phyloP scores from a whole-genome alignment of 176 grass and related monocot species.

The Cocos nucifera region DNA sequence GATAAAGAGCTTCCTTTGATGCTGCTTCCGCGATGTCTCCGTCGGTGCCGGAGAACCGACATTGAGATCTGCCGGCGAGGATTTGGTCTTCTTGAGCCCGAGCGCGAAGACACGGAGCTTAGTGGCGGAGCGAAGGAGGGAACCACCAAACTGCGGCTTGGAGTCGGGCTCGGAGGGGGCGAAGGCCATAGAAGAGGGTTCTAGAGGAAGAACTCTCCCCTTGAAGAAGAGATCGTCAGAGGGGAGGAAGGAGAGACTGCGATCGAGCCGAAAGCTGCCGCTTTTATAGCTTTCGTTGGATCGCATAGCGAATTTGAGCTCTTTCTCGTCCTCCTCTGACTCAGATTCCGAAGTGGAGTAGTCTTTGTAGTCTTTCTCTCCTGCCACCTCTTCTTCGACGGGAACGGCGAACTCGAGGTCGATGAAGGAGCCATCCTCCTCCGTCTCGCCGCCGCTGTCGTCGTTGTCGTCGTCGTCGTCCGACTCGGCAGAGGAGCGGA shows the following conservation, averaged over 20 bases:
- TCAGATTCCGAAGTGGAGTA: constrained; percentile 31
- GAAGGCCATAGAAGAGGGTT: constrained; percentile 3
- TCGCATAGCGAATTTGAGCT: constrained; percentile 37
- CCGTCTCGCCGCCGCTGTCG: no score
- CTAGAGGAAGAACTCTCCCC: constrained; percentile 2
- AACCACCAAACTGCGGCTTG: constrained; percentile 25
- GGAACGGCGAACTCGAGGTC: constrained; percentile 6
- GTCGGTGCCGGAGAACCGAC: not conserved
- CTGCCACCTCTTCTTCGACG: no score
- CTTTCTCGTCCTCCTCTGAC: constrained; percentile 24
- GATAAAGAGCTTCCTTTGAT: not conserved
- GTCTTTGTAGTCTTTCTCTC: no score
- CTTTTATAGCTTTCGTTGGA: constrained; percentile 25
- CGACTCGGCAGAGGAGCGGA: no score
- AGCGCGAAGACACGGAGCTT: constrained; percentile 53
- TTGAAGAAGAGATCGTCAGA: constrained; percentile 46
- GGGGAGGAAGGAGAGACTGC: constrained; percentile 14
- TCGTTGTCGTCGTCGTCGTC: no score
- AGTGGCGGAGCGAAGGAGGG: constrained; percentile 16
- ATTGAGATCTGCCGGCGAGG: not conserved
- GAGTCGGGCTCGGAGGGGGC: constrained; percentile 12
- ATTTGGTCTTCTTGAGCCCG: constrained; percentile 43
- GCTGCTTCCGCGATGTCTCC: not conserved
- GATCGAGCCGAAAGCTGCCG: not conserved
- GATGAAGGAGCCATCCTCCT: constrained; percentile 17